Evolutionary conservation across 331 rosid genomes (phyloP).

Genomic region (Malus hybrid): DNA sequence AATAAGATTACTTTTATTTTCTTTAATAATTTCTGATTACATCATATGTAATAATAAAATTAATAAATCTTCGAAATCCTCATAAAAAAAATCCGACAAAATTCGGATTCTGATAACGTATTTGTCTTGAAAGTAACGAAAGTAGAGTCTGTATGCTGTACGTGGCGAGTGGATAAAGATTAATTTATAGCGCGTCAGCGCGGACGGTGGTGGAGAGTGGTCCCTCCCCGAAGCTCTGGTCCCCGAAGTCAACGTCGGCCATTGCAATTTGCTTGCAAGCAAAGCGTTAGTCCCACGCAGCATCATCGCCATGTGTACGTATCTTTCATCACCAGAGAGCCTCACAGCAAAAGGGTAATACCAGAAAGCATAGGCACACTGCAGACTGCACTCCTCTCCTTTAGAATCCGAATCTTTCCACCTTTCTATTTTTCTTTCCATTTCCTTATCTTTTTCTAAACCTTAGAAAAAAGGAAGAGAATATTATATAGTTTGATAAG

Average conservation of each 20-base stretch:
- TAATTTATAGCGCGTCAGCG: neutral
- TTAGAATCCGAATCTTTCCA: conserved; percentile 8
- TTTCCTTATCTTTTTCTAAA: neutral
- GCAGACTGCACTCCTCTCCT: too few relatives aligned
- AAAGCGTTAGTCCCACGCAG: conserved; percentile 9
- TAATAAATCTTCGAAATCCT: too few relatives aligned
- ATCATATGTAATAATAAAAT: too few relatives aligned
- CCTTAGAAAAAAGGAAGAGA: neutral
- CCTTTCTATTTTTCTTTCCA: neutral
- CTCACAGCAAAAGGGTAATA: neutral
- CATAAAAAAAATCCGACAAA: too few relatives aligned
- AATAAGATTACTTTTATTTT: too few relatives aligned
- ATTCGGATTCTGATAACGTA: neutral
- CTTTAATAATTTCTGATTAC: too few relatives aligned
- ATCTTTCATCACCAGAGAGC: neutral
- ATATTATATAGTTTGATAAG: neutral
- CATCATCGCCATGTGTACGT: neutral
- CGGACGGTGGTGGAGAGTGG: neutral
- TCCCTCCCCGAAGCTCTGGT: neutral
- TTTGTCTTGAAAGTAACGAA: neutral
- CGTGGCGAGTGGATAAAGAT: conserved; percentile 23
- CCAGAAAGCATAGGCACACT: too few relatives aligned
- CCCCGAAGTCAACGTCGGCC: neutral
- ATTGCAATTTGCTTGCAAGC: neutral
- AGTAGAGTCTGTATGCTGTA: neutral